Base-by-base conservation (phyloP, 1,139 yeast species). In the Taiozyma sp. region DNA sequence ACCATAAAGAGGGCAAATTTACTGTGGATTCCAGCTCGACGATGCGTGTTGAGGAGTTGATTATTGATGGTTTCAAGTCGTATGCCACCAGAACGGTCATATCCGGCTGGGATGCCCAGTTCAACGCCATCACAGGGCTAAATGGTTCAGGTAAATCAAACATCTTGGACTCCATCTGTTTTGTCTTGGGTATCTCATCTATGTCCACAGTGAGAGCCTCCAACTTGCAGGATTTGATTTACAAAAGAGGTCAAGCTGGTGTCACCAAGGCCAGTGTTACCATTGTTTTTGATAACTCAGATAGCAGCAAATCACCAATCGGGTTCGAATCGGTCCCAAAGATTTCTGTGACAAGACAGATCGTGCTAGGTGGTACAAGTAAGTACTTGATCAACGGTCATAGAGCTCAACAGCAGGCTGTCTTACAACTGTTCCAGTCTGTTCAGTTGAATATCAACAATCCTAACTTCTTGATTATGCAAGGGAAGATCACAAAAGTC, bases 141-240 rank as follows among this genome's bases (percentile, higher is more conserved):
- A 95, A 95, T 67, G 99, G 99, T 13, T 89, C 97, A 0, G 99
- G 99, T 11, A 95, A 93, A 65, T 90, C 97, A 22, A 93, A 93
- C 67, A 90, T 93, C 53, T 73, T 93, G 46, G 99, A 95, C 69
- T 96, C 99, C 51, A 93, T 93, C 50, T 95, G 99, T 70, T 95
- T 95, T 69, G 99, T 95, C n/a, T 76, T 95, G 39, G 99, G 99
- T 50, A 91, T 95, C 55, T 86, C 97, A 1, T 83, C 95, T 9
- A 90, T 93, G 95, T 69, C 89, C 24, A 88, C 97, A 0, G 97
- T 95, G 30, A 77, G 99, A 66, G 99, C 99, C 0, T 86, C 90
- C 19, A 90, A 86, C 64, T 72, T 91, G 47, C 98, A 93, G 63
- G 99, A 95, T 67, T 78, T 95, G 66, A 93, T 95, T 52, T 93